Conservation (phyloP, 2,329 filamentous ascomycete genomes). For the Chaetomium sp. region DNA sequence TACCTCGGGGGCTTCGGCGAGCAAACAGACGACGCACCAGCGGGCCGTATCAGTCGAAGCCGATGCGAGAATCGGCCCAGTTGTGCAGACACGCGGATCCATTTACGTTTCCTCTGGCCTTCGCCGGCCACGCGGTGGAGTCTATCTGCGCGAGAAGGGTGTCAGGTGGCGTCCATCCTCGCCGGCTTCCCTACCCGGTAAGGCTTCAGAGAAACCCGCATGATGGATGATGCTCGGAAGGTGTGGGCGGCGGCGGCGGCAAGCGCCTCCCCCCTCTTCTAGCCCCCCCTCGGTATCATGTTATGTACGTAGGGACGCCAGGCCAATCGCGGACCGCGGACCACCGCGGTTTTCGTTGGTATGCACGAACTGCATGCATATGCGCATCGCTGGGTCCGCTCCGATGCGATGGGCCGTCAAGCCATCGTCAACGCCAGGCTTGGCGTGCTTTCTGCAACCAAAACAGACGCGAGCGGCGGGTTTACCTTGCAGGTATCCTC, state of each 20-base stretch:
- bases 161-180: constrained; percentile 1
- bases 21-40: neutral
- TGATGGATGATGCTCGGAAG: neutral
- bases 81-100: neutral
- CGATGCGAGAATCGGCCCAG: neutral
- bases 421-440: neutral
- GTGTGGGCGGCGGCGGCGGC: neutral
- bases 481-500: neutral
- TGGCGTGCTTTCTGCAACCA: neutral
- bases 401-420: neutral
- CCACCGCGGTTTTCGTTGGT: neutral
- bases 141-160: neutral
- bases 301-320: constrained; percentile 3
- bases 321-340: constrained; percentile 1
- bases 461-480: neutral
- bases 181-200: neutral
- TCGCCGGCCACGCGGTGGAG: neutral
- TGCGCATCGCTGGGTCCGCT: constrained; percentile 9
- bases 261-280: neutral
- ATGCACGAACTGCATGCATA: constrained; percentile 14
- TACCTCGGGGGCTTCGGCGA: neutral
- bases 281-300: constrained; percentile 7
- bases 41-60: neutral
- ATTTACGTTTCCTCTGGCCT: neutral
- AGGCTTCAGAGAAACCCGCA: neutral